Base-by-base conservation (phyloP, 768 basidiomycete genomes). In the Albatrellus ellisii region DNA sequence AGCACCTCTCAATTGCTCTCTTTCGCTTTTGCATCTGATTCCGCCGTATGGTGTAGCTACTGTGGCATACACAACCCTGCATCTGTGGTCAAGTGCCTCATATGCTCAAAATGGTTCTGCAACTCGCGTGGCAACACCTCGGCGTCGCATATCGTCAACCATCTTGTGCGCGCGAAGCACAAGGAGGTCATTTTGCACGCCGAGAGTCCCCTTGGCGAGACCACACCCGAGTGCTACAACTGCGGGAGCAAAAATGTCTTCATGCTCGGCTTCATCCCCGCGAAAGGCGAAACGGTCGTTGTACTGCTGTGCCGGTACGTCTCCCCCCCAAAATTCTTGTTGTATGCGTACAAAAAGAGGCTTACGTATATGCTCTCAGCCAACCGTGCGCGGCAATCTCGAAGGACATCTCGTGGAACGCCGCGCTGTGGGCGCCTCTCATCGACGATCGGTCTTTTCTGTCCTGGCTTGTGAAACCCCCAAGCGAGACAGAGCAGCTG, bases 211-310 rank as follows among this genome's bases (percentile, higher is more conserved):
- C 69, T 99, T 3, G 95, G 95, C 2, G 95, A 98, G 63, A 98
- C 95, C 1, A 86, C 88, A 0, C 95, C 95, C 0, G 95, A 99
- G 64, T 99, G 95, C 60, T 99, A 99, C 68, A 92, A 91, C 55
- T 99, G 95, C 56, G 95, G 95, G 12, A 92, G 87, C 67, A 97
- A 95, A 65, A 99, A 99, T 56, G 95, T 98, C 10, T 99, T 99
- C 57, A 91, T 97, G 86, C 75, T 99, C 14, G 95, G 95, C 3
- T 99, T 99, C 55, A 99, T 99, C 54, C 95, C 95, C 2, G 95
- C 95, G 15, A 99, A 99, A 66, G 89, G 87, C 56, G 95, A 99
- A 56, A 98, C 95, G 4, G 95, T 99, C 28, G 95, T 99, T 26
- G 94, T 99, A 26, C 69, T 99, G 14, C 72, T 99, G 14, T 99